phyloP scores from a whole-genome alignment of 140 eudicot species.

The Stevia rebaudiana region DNA sequence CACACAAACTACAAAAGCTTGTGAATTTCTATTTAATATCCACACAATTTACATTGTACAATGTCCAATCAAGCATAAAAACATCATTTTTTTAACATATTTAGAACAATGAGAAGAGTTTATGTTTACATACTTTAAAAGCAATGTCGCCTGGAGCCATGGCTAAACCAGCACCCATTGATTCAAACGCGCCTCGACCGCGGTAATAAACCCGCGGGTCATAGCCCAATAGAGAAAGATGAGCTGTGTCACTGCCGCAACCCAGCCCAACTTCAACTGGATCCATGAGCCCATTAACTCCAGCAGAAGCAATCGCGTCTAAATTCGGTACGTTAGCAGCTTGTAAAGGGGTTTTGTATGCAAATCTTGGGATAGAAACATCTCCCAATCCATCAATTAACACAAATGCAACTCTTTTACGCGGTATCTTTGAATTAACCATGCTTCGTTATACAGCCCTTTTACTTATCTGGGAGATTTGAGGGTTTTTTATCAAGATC shows the following conservation, averaged over 20 bases:
- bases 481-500: conserved; percentile 4
- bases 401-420: conserved; percentile 81
- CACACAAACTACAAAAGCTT: conserved; percentile 5
- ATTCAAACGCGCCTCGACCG: conserved; percentile 93
- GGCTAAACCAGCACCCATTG: conserved; percentile 98
- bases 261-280: conserved; percentile 93
- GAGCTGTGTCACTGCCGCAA: conserved; percentile 95
- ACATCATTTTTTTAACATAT: too few relatives aligned
- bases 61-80: background rate
- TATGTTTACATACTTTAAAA: conserved; percentile 52
- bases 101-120: background rate
- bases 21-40: background rate
- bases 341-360: conserved; percentile 72
- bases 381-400: conserved; percentile 90
- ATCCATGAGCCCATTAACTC: conserved; percentile 95
- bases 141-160: conserved; percentile 99
- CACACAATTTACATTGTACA: background rate
- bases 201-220: conserved; percentile 90
- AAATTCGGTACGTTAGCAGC: conserved; percentile 72
- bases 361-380: conserved; percentile 81
- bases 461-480: conserved; percentile 7
- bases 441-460: conserved; percentile 30
- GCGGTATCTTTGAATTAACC: conserved; percentile 40
- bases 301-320: conserved; percentile 87
- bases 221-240: conserved; percentile 81